Percentiles rank a stretch among this genome's conserved stretches.
Conservation (phyloP, 1,284 basidiomycete species). For the Rhodotorula sp. region DNA sequence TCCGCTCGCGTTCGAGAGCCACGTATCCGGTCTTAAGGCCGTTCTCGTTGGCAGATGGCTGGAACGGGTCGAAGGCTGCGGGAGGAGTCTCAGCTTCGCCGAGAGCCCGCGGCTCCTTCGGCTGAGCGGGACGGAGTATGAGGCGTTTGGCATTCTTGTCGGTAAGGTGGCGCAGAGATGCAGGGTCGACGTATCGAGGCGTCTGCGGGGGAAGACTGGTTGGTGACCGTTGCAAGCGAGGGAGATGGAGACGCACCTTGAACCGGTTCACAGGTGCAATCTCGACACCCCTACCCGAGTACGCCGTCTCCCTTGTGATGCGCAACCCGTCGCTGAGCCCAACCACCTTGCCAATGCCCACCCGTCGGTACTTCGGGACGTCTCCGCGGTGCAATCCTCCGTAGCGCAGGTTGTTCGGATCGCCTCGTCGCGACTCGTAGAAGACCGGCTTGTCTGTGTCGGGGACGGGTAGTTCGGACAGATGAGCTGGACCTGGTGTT, state of each 20-base stretch:
- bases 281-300: conserved; percentile 61
- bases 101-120: conserved; percentile 3
- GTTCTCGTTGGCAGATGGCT: background rate
- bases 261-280: conserved; percentile 52
- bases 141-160: conserved; percentile 30
- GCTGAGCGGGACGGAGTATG: conserved; percentile 11
- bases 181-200: conserved; percentile 27
- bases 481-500: too few species aligned
- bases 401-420: conserved; percentile 65
- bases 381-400: conserved; percentile 64
- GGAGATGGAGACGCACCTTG: conserved; percentile 45
- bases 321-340: conserved; percentile 44
- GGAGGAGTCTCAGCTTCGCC: conserved; percentile 4
- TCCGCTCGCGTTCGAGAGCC: conserved; percentile 8
- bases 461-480: too few species aligned
- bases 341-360: conserved; percentile 44
- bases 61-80: background rate
- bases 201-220: conserved; percentile 7
- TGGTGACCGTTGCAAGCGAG: background rate
- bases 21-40: conserved; percentile 19
- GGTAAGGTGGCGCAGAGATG: conserved; percentile 23
- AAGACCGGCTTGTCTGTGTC: conserved; percentile 48
- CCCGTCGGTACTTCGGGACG: conserved; percentile 61
- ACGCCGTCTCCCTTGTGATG: conserved; percentile 42
- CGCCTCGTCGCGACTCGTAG: conserved; percentile 68